Evolutionary conservation across 108 stramenopile species (phyloP), one percentile per base, ranked within the genome.

Genomic region (Skeletonema tropicum): DNA sequence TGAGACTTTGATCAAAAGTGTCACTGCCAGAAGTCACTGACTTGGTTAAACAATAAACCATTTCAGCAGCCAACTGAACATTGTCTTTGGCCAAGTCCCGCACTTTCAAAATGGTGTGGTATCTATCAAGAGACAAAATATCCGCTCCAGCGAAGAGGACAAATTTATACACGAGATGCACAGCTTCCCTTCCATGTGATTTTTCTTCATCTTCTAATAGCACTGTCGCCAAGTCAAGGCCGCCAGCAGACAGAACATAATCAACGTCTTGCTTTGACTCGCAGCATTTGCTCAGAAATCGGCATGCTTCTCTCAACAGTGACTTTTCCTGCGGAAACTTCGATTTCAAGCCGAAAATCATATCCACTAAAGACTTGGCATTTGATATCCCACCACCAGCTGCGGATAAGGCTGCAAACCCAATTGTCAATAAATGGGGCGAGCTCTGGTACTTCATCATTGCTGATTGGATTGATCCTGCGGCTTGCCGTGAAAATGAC

Each of bases 131-230:
- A 8, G 71, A 14, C 35, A 72, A 35, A 6, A 30, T 25, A 7
- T 1, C 1, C 19, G 15, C 23, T 1, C 39, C 32, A 4, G 42
- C 41, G 14, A 71, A 57, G 3, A 42, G 14, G 6, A 60, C 19
- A 19, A 72, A 8, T 72, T 72, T 72, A 32, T 63, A 63, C 30
- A 49, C 17, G 19, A 72, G 19, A 15, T 72, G 19, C 5, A 72
- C 26, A 11, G 60, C 26, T n/a, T 29, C 31, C 14, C 31, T 29
- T 8, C 39, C 14, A 8, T 29, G 12, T 33, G 17, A 21, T 35
- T 29, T 60, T 12, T 38, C 25, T 45, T 42, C 25, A 30, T 29
- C 57, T 11, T 26, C 36, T 21, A 59, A 42, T 2, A 41, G 31
- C 41, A 14, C 30, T 52, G 42, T 63, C 13, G 26, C 64, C 26